phyloP scores from a whole-genome alignment of 257 asterid genomes.

The Eustoma russellianum region DNA sequence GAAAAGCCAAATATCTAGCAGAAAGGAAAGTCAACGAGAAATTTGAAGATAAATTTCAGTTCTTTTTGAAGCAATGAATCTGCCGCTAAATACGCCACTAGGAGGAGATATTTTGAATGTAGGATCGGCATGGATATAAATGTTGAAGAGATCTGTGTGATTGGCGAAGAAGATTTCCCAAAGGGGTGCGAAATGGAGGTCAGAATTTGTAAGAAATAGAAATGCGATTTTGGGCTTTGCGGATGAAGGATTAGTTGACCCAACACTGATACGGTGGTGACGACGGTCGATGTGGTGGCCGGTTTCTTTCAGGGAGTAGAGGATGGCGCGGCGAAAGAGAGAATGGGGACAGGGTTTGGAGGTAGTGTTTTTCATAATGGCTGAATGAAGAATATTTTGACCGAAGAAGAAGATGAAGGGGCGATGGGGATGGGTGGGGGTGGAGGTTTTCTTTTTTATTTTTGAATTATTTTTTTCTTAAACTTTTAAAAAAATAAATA shows the following conservation, averaged over 20 bases:
- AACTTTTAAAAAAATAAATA: too few species aligned
- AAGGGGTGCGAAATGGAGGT: constrained; percentile 58
- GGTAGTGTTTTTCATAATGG: too few species aligned
- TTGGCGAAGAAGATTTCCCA: constrained; percentile 52
- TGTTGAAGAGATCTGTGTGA: constrained; percentile 26
- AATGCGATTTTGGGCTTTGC: constrained; percentile 53
- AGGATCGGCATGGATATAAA: constrained; percentile 69
- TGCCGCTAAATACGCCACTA: constrained; percentile 46
- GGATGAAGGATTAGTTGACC: constrained; percentile 13
- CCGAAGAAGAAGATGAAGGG: too few species aligned
- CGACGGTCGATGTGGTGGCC: not conserved
- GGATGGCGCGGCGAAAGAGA: constrained; percentile 58
- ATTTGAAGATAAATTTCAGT: too few species aligned
- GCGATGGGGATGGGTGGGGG: too few species aligned
- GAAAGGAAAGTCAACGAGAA: too few species aligned
- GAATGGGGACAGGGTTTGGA: too few species aligned
- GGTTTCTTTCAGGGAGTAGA: constrained; percentile 13
- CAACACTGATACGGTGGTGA: constrained; percentile 12
- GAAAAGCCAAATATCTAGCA: too few species aligned
- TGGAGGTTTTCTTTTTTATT: too few species aligned
- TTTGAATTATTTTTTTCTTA: too few species aligned
- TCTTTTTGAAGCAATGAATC: constrained; percentile 36
- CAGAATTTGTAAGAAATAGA: constrained; percentile 58
- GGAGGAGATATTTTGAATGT: constrained; percentile 27
- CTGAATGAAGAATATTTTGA: too few species aligned